Conservation (phyloP, 2,329 filamentous ascomycete genomes). For the Neofusicoccum ribis region DNA sequence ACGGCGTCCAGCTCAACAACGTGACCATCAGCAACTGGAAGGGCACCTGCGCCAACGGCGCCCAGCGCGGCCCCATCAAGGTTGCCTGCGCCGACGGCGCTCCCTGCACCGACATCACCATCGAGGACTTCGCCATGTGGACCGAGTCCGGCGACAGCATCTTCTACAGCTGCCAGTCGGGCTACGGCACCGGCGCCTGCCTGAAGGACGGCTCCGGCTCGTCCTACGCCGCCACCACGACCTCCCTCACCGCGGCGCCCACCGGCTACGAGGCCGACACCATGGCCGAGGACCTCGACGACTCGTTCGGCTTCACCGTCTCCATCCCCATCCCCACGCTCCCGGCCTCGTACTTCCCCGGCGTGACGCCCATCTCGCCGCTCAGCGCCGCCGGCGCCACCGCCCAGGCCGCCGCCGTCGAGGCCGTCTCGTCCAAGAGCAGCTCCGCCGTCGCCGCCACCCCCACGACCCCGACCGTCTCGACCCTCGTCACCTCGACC, state of each 20-base stretch:
- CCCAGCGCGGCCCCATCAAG: conserved; percentile 54
- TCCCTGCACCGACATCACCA: conserved; percentile 55
- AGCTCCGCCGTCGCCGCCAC: not conserved
- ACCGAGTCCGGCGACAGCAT: conserved; percentile 48
- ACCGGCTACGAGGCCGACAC: conserved; percentile 40
- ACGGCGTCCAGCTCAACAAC: conserved; percentile 55
- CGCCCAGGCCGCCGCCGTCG: not conserved
- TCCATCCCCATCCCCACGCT: conserved; percentile 45
- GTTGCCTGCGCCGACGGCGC: conserved; percentile 52
- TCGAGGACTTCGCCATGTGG: conserved; percentile 56
- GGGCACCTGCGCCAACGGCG: conserved; percentile 53
- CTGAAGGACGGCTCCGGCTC: conserved; percentile 36
- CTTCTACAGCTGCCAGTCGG: conserved; percentile 50
- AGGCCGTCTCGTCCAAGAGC: not conserved
- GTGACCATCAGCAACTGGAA: conserved; percentile 59
- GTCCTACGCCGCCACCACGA: conserved; percentile 34
- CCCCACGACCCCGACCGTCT: not conserved
- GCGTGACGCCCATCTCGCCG: conserved; percentile 33
- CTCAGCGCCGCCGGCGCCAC: conserved; percentile 15
- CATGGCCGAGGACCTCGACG: conserved; percentile 39
- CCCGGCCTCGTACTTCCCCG: conserved; percentile 43
- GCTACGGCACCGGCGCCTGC: conserved; percentile 52
- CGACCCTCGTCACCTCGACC: conserved; percentile 8
- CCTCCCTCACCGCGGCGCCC: conserved; percentile 37
- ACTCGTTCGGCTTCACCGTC: conserved; percentile 31